phyloP scores from a whole-genome alignment of 805 yeast genomes.

The Zygoascus biomembranicola region DNA sequence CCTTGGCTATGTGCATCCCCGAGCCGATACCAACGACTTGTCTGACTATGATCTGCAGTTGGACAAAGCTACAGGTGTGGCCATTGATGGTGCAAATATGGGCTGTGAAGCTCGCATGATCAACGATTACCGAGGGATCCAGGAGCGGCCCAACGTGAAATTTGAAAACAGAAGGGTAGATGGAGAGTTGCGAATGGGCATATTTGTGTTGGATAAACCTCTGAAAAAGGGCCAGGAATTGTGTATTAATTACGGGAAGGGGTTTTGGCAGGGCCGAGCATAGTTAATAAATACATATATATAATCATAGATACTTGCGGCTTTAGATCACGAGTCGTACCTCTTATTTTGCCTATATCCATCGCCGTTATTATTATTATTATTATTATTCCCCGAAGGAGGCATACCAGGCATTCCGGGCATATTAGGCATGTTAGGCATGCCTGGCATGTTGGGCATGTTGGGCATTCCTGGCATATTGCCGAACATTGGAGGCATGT shows the following conservation, averaged over 20 bases:
- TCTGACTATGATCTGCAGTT: constrained; percentile 12
- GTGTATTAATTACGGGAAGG: constrained; percentile 20
- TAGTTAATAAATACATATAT: neutral
- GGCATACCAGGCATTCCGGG: constrained; percentile 3
- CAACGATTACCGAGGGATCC: constrained; percentile 18
- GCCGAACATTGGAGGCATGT: constrained; percentile 8
- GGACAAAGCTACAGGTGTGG: too few species aligned
- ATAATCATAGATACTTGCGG: neutral
- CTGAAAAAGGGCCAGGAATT: constrained; percentile 16
- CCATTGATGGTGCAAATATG: too few species aligned
- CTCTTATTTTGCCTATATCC: neutral
- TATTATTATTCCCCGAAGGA: neutral
- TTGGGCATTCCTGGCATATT: constrained; percentile 10
- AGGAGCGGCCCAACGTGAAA: constrained; percentile 13
- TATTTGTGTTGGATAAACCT: constrained; percentile 13
- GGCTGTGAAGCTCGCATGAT: constrained; percentile 18
- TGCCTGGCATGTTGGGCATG: constrained; percentile 10
- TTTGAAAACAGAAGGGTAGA: constrained; percentile 13
- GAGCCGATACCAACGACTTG: constrained; percentile 10
- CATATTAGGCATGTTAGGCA: constrained; percentile 6
- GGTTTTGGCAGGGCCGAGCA: constrained; percentile 12
- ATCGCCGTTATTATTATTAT: neutral
- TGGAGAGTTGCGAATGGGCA: constrained; percentile 16
- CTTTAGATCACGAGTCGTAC: neutral
- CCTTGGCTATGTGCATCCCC: constrained; percentile 16